Evolutionary conservation across 2,329 filamentous ascomycete genomes (phyloP).

Genomic region (Lasiodiplodia sp.): DNA sequence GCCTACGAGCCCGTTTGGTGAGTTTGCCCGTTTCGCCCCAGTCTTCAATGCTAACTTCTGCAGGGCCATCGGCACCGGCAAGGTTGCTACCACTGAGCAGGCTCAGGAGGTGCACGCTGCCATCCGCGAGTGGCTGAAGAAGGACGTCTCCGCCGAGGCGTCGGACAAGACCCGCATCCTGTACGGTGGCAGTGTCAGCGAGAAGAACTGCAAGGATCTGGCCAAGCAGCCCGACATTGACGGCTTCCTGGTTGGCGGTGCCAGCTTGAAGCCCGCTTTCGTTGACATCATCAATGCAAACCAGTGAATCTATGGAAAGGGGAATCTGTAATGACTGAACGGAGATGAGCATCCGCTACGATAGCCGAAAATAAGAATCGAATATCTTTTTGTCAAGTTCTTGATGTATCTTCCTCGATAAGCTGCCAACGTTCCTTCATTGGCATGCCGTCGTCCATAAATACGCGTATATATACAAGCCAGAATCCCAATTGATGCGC

Average conservation of each 20-base stretch:
- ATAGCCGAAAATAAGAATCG: constrained; percentile 21
- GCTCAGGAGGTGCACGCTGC: constrained; percentile 66
- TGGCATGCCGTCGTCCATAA: background rate
- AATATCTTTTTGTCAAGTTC: constrained; percentile 1
- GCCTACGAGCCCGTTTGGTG: constrained; percentile 99
- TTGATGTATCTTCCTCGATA: background rate
- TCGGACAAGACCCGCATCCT: constrained; percentile 90
- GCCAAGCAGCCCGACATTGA: constrained; percentile 94
- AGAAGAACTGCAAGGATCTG: constrained; percentile 97
- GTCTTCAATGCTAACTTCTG: constrained; percentile 12
- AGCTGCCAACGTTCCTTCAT: background rate
- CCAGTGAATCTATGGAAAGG: constrained; percentile 25
- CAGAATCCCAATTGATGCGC: constrained; percentile 25
- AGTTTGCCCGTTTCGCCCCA: constrained; percentile 49
- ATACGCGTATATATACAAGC: constrained; percentile 23
- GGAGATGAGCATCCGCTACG: constrained; percentile 19
- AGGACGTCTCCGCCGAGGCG: constrained; percentile 76
- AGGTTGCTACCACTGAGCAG: constrained; percentile 53
- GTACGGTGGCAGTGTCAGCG: constrained; percentile 94
- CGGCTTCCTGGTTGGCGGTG: constrained; percentile 95
- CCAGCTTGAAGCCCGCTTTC: constrained; percentile 94
- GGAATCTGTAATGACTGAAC: constrained; percentile 14
- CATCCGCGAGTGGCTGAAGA: constrained; percentile 84
- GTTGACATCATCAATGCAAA: constrained; percentile 74
- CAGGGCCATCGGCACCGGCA: constrained; percentile 81